Conservation (phyloP, 2,329 filamentous ascomycete species). For the Blastomyces emzantsi region DNA sequence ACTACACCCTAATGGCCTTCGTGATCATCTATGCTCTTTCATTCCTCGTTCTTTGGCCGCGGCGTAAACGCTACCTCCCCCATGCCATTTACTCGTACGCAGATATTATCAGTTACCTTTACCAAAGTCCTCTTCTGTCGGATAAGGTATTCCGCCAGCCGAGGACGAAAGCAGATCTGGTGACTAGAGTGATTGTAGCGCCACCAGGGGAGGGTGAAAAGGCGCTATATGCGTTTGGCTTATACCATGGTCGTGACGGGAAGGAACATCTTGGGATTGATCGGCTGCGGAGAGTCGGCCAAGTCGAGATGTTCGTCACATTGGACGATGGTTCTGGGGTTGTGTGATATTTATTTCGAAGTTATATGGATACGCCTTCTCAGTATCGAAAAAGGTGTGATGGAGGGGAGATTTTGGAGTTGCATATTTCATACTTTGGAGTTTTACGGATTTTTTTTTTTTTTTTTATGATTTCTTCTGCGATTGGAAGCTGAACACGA, state of each 20-base stretch:
- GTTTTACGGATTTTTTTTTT: background rate
- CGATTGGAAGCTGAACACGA: background rate
- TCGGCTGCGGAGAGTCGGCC: constrained; percentile 39
- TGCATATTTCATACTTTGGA: background rate
- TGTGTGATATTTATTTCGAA: background rate
- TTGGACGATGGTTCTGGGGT: background rate
- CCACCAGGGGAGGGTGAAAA: constrained; percentile 31
- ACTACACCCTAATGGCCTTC: constrained; percentile 62
- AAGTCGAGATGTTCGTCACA: constrained; percentile 36
- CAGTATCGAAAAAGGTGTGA: background rate
- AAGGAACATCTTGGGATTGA: constrained; percentile 53
- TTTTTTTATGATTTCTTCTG: background rate
- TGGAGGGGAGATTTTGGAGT: background rate
- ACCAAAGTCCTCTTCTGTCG: constrained; percentile 59
- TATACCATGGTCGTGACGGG: constrained; percentile 50
- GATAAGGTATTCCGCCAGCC: constrained; percentile 66
- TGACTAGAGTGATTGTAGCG: constrained; percentile 55
- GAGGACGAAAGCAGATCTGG: constrained; percentile 57
- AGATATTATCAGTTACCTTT: constrained; percentile 68
- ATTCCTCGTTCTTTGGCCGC: constrained; percentile 53
- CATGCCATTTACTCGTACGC: constrained; percentile 64
- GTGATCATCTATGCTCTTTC: constrained; percentile 60
- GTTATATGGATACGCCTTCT: background rate
- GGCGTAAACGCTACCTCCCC: constrained; percentile 56
- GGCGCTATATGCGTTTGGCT: constrained; percentile 48